phyloP scores from a whole-genome alignment of 768 basidiomycete species.

The Mycena maculata region DNA sequence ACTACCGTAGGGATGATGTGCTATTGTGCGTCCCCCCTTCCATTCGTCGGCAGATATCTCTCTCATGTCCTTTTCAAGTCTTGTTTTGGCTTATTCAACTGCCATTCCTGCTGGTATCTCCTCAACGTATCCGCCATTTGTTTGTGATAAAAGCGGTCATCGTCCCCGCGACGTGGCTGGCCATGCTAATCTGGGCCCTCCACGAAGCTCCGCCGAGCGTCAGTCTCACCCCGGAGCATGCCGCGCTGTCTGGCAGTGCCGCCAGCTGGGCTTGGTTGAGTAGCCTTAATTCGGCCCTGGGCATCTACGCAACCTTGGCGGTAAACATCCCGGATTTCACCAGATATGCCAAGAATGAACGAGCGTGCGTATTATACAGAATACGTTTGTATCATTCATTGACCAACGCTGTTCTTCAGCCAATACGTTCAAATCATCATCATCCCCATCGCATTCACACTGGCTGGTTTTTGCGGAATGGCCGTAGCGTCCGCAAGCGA shows the following conservation, averaged over 20 bases:
- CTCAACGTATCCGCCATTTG: constrained; percentile 80
- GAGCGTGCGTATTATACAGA: constrained; percentile 58
- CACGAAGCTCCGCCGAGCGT: constrained; percentile 71
- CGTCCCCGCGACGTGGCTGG: constrained; percentile 73
- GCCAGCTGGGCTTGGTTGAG: constrained; percentile 85
- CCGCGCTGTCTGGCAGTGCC: constrained; percentile 62
- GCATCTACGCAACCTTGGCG: constrained; percentile 76
- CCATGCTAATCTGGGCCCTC: constrained; percentile 85
- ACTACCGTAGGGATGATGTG: constrained; percentile 65
- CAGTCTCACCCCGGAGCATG: constrained; percentile 66
- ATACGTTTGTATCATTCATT: not conserved
- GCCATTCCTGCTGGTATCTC: constrained; percentile 80
- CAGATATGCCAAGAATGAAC: constrained; percentile 78
- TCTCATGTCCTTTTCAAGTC: constrained; percentile 40
- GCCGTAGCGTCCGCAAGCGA: constrained; percentile 84
- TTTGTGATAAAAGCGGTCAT: constrained; percentile 77
- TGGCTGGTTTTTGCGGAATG: constrained; percentile 83
- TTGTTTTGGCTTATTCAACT: constrained; percentile 84
- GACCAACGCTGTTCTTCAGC: constrained; percentile 45
- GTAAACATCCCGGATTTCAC: constrained; percentile 93
- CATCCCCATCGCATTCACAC: constrained; percentile 82
- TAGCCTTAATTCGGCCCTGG: constrained; percentile 81
- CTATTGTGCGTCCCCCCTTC: constrained; percentile 20
- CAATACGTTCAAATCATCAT: constrained; percentile 81
- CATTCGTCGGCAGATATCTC: not conserved